phyloP scores from a whole-genome alignment of 1,139 yeast species.

The Candida tetrigidarum region DNA sequence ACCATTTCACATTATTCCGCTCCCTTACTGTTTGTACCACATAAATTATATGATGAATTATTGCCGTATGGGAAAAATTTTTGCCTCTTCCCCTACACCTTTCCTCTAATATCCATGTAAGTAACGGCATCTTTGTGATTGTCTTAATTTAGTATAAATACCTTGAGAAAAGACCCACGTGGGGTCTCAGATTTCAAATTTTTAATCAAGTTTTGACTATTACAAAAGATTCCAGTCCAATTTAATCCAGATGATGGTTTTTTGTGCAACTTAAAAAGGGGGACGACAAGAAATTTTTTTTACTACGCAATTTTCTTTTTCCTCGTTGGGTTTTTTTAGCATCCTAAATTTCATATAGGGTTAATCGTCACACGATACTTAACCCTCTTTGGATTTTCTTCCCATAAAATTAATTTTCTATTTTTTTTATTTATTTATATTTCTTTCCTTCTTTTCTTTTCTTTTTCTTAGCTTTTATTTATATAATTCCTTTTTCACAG shows the following conservation, averaged over 20 bases:
- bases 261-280: neutral
- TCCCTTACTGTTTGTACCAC: neutral
- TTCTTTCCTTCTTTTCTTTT: neutral
- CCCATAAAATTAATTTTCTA: neutral
- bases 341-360: neutral
- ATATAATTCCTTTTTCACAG: too few relatives aligned
- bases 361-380: constrained; percentile 6
- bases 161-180: neutral
- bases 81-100: neutral
- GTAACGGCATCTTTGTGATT: constrained; percentile 2
- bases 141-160: neutral
- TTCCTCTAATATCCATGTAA: neutral
- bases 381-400: constrained; percentile 3
- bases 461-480: neutral
- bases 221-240: too few relatives aligned
- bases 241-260: neutral
- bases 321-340: neutral
- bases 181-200: neutral
- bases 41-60: neutral
- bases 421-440: neutral
- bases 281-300: too few relatives aligned
- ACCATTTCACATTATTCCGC: neutral
- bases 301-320: neutral
- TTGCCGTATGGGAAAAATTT: neutral
- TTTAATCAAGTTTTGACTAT: too few relatives aligned